These are phyloP conservation scores for Ustilago nuda DNA, from an alignment of 1,284 basidiomycete genomes.

Conservation along the genomic window DNA sequence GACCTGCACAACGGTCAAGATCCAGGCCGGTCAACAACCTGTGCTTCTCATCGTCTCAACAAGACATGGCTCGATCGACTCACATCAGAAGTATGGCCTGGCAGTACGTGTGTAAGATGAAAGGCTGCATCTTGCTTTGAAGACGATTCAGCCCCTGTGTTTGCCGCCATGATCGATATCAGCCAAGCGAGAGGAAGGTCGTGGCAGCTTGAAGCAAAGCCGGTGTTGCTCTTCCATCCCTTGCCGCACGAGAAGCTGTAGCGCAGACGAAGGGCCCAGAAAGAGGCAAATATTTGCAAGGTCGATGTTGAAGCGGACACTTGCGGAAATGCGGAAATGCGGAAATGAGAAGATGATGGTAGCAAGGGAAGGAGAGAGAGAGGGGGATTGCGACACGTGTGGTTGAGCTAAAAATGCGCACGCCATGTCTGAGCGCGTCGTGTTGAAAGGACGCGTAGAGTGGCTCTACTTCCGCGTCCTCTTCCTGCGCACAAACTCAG, in stretches of 20 bases:
- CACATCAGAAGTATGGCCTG: slow-evolving; percentile 37
- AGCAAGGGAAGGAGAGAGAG: too few species aligned
- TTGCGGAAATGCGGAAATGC: too few species aligned
- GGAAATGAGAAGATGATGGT: too few species aligned
- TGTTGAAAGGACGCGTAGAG: slow-evolving; percentile 22
- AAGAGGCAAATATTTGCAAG: too few species aligned
- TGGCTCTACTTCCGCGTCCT: not conserved
- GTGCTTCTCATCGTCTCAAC: not conserved
- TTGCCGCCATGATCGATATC: not conserved
- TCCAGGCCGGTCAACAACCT: not conserved
- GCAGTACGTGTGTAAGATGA: slow-evolving; percentile 32
- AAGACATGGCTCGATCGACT: not conserved
- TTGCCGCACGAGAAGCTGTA: slow-evolving; percentile 14
- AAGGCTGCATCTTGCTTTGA: slow-evolving; percentile 5
- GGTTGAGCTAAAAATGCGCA: too few species aligned
- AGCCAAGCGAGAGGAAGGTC: too few species aligned
- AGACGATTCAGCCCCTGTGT: not conserved
- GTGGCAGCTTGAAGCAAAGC: not conserved
- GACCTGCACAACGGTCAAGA: slow-evolving; percentile 11
- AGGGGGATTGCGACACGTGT: slow-evolving; percentile 9
- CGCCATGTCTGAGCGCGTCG: slow-evolving; percentile 5
- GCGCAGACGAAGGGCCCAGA: not conserved
- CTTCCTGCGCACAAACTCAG: not conserved
- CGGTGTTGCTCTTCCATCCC: not conserved
- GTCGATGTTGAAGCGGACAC: too few species aligned